Evolutionary conservation across 176 grass and related monocot species (phyloP), one percentile per base, ranked within the genome.

Genomic region (Lolium multiflorum): DNA sequence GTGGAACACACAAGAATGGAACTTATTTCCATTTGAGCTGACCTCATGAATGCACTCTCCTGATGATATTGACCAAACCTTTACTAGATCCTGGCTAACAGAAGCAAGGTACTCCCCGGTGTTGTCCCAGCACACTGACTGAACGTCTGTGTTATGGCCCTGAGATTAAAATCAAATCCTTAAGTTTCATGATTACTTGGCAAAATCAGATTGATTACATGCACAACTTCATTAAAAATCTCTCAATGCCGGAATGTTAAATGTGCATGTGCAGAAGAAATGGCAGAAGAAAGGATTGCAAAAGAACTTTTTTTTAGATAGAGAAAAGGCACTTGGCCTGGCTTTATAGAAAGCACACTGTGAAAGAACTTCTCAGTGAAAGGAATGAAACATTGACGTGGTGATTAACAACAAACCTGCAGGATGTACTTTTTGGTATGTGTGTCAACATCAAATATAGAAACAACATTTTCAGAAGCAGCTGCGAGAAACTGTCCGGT

Each of bases 1-100:
- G 85, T 99, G 97, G 81, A 99, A 99, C 61, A 99, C 87, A 17
- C 97, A 99, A 17, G 94, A 96, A 86, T 99, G 97, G 62, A 99
- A 99, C 77, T 96, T 96, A 91, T 96, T 98, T 67, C 94, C 94
- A 47, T 96, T 96, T 35, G 97, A 99, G 76, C 89, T 92, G 85
- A 96, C 52, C 85, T 99, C 94, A 31, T 96, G 90, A 93, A 99
- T 92, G 56, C 97, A 99, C 22, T 94, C 94, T 71, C 97, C 92
- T 73, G 90, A 81, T 64, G 87, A 82, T 83, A 96, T 63, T 50
- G 94, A 99, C 97, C 97, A 99, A 18, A 99, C 92, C 72, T 96
- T 99, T 38, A 99, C 97, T 77, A 89, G 90, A 83, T 99, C 97
- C 87, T 99, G 94, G 89, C 94, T 99, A 20, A 96, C 97, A 47